Conservation (phyloP, 2,329 filamentous ascomycete species). For the Grosmannia huntii region DNA sequence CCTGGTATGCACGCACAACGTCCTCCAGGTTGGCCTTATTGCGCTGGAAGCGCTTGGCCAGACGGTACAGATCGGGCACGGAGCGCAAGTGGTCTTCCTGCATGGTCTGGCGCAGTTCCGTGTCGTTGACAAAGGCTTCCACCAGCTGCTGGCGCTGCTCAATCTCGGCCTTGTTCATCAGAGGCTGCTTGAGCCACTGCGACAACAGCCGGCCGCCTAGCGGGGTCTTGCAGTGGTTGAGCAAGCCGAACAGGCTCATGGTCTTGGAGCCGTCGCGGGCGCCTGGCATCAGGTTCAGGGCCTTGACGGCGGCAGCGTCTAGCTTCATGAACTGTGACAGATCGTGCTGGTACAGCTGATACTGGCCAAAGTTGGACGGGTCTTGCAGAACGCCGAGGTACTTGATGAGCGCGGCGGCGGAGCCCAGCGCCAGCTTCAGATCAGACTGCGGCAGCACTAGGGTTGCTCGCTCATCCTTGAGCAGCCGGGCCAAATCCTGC, state of each 20-base stretch:
- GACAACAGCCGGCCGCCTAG: conserved; percentile 79
- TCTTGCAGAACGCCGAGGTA: conserved; percentile 88
- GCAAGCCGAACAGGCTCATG: conserved; percentile 87
- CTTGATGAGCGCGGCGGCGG: conserved; percentile 84
- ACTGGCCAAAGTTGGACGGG: conserved; percentile 90
- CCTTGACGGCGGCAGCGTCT: conserved; percentile 85
- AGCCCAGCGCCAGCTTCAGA: conserved; percentile 89
- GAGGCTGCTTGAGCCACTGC: conserved; percentile 94
- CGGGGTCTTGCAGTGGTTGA: conserved; percentile 97
- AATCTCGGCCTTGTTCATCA: conserved; percentile 81
- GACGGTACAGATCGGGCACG: conserved; percentile 84
- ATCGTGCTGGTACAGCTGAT: conserved; percentile 94
- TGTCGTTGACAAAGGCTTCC: conserved; percentile 87
- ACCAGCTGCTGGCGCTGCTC: conserved; percentile 87
- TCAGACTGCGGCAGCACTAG: conserved; percentile 78
- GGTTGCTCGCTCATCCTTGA: conserved; percentile 74
- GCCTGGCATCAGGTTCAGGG: conserved; percentile 93
- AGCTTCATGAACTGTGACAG: conserved; percentile 97
- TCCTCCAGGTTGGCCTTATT: conserved; percentile 87
- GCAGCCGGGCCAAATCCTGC: conserved; percentile 75
- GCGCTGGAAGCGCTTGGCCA: conserved; percentile 90
- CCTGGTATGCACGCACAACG: conserved; percentile 89
- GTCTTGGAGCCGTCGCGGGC: conserved; percentile 89
- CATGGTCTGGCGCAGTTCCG: conserved; percentile 85
- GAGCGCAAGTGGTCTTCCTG: conserved; percentile 91